phyloP scores from a whole-genome alignment of 208 protist genomes.

The Trichomonas gallinae region DNA sequence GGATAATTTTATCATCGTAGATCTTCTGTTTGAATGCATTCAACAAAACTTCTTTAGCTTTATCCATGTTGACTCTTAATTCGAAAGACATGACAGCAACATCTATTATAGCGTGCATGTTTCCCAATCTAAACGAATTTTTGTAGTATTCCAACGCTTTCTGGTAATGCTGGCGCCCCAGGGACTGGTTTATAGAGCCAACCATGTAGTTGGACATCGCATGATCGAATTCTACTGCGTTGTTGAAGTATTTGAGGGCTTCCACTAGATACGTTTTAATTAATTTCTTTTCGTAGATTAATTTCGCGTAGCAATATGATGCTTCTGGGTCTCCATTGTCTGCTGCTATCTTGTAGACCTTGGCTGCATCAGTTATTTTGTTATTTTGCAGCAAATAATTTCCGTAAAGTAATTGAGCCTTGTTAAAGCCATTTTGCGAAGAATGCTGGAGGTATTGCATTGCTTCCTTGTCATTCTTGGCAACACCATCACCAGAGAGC shows the following conservation, averaged over 20 bases:
- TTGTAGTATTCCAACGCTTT: not conserved
- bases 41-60: not conserved
- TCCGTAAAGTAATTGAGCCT: not conserved
- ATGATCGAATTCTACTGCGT: not conserved
- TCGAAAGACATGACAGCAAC: not conserved
- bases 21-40: not conserved
- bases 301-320: not conserved
- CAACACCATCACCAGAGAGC: not conserved
- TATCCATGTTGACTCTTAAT: not conserved
- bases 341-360: not conserved
- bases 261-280: not conserved
- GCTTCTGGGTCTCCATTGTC: not conserved
- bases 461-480: not conserved
- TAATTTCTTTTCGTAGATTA: not conserved
- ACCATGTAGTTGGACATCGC: not conserved
- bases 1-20: not conserved
- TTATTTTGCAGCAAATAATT: not conserved
- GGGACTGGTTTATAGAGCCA: not conserved
- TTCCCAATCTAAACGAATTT: not conserved
- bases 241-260: not conserved
- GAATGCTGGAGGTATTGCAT: not conserved
- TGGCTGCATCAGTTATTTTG: not conserved
- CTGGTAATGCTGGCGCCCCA: not conserved
- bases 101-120: not conserved
- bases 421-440: not conserved